Percentiles rank a stretch among this genome's conserved stretches.
Conservation (phyloP, 306 rosid species). For the Benincasa hispida region DNA sequence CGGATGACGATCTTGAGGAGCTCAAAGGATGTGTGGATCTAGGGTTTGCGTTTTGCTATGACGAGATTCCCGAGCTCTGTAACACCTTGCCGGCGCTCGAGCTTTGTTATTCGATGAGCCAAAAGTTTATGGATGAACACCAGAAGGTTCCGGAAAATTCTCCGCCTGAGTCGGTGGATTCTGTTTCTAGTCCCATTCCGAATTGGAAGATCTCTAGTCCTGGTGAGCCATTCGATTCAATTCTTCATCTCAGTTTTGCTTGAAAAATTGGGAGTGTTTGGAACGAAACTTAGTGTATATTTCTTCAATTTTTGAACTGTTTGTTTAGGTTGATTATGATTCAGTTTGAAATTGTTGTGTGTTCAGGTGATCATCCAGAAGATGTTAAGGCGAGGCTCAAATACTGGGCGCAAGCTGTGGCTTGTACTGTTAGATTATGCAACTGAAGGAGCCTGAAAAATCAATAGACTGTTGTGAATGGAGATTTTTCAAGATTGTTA, state of each 20-base stretch:
- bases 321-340: neutral
- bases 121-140: slow-evolving; percentile 45
- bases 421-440: slow-evolving; percentile 76
- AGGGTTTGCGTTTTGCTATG: slow-evolving; percentile 78
- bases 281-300: too few species aligned
- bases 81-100: slow-evolving; percentile 83
- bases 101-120: slow-evolving; percentile 73
- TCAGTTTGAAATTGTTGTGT: neutral
- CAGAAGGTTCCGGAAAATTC: slow-evolving; percentile 29
- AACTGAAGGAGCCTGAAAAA: slow-evolving; percentile 15
- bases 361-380: slow-evolving; percentile 76
- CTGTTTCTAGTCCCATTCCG: slow-evolving; percentile 36
- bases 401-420: slow-evolving; percentile 90
- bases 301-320: neutral
- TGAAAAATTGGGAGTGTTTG: neutral
- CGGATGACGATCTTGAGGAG: slow-evolving; percentile 76
- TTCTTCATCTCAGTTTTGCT: neutral
- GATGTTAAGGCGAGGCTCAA: slow-evolving; percentile 92
- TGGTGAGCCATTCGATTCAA: slow-evolving; percentile 21
- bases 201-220: slow-evolving; percentile 89
- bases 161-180: slow-evolving; percentile 10
- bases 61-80: slow-evolving; percentile 78
- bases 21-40: slow-evolving; percentile 80
- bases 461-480: neutral
- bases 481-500: neutral